These are phyloP conservation scores for Boletellus ananiceps DNA, from an alignment of 768 basidiomycete species.

Conservation along the genomic window DNA sequence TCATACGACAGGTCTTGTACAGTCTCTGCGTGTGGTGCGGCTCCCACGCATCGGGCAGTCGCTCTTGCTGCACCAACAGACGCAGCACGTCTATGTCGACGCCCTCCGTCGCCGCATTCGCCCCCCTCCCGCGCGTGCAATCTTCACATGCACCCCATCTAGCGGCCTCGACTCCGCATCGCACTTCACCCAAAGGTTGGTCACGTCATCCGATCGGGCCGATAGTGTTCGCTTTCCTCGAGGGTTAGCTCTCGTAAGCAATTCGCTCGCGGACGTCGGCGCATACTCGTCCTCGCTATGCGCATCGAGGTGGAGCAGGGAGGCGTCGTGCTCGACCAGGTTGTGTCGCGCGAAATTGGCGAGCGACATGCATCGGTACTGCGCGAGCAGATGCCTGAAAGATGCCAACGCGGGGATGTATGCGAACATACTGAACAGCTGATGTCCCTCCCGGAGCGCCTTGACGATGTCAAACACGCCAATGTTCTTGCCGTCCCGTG, in stretches of 20 bases:
- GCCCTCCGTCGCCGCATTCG: too few species aligned
- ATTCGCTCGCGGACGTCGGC: slow-evolving; percentile 35
- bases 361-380: slow-evolving; percentile 33
- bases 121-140: too few species aligned
- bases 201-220: slow-evolving; percentile 38
- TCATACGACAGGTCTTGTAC: too few species aligned
- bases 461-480: slow-evolving; percentile 36
- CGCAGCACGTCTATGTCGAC: too few species aligned
- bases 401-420: slow-evolving; percentile 45
- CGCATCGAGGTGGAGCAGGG: slow-evolving; percentile 50
- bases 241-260: slow-evolving; percentile 38
- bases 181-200: slow-evolving; percentile 18
- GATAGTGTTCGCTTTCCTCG: slow-evolving; percentile 26
- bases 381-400: slow-evolving; percentile 39
- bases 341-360: slow-evolving; percentile 45
- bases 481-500: slow-evolving; percentile 50
- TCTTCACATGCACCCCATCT: too few species aligned
- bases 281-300: slow-evolving; percentile 43
- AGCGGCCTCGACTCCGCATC: too few species aligned
- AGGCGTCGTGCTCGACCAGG: slow-evolving; percentile 55
- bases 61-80: too few species aligned
- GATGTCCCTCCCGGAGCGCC: slow-evolving; percentile 45
- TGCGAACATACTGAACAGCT: slow-evolving; percentile 45
- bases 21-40: too few species aligned
- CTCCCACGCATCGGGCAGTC: too few species aligned